Percentiles rank a stretch among this genome's conserved stretches.
phyloP scores from a whole-genome alignment of 768 basidiomycete species.

The Artomyces pyxidatus region DNA sequence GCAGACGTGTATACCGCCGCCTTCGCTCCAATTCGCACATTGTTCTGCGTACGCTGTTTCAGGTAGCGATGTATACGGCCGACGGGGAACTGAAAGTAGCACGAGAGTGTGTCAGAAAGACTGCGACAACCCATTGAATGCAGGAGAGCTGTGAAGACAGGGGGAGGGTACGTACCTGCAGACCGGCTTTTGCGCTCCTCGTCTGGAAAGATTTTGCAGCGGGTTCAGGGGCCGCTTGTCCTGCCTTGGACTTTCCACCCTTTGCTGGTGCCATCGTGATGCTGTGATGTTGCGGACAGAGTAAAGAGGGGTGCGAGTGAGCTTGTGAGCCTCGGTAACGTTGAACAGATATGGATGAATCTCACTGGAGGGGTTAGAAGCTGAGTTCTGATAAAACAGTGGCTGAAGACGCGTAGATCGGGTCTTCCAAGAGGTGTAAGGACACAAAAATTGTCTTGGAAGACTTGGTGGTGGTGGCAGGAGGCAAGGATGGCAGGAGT shows the following conservation, averaged over 20 bases:
- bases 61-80: slow-evolving; percentile 97
- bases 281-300: no score
- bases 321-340: background rate
- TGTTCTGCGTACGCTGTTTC: slow-evolving; percentile 87
- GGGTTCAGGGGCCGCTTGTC: slow-evolving; percentile 1
- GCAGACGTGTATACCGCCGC: slow-evolving; percentile 96
- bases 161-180: background rate
- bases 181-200: slow-evolving; percentile 13
- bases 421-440: no score
- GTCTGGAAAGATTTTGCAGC: slow-evolving; percentile 13
- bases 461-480: background rate
- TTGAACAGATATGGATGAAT: background rate
- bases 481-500: background rate
- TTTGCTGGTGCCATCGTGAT: slow-evolving; percentile 4
- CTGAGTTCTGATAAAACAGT: background rate
- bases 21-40: slow-evolving; percentile 94
- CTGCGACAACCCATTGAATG: background rate
- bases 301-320: no score
- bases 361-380: background rate
- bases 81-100: slow-evolving; percentile 68
- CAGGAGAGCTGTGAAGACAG: background rate
- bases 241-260: slow-evolving; percentile 13
- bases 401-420: background rate
- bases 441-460: no score
- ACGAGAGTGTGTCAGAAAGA: background rate